Evolutionary conservation across 1,139 yeast species (phyloP).

Genomic region (Yamadazyma trypodendri): DNA sequence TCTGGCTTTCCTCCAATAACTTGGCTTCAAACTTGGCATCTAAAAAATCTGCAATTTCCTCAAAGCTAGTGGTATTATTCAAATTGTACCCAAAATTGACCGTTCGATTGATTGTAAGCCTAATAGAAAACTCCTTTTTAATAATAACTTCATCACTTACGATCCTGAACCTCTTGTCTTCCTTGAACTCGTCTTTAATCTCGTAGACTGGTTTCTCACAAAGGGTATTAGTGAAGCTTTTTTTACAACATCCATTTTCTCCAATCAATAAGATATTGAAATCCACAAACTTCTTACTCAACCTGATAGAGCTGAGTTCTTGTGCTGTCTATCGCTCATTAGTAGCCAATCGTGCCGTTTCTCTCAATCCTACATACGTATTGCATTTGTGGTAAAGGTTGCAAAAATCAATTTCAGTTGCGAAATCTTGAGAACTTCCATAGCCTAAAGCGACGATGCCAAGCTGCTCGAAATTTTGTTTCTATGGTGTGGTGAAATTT

Average conservation of each 20-base stretch:
- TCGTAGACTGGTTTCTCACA: constrained; percentile 20
- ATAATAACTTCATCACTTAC: constrained; percentile 7
- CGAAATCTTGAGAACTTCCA: too few relatives aligned
- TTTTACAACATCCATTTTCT: constrained; percentile 36
- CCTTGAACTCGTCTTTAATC: constrained; percentile 3
- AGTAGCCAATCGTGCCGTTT: background rate
- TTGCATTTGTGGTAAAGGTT: constrained; percentile 6
- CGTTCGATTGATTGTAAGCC: constrained; percentile 24
- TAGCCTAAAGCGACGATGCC: too few relatives aligned
- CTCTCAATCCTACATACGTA: constrained; percentile 4
- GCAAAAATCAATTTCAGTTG: constrained; percentile 1
- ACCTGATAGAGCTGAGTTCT: constrained; percentile 17
- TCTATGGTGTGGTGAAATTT: too few relatives aligned
- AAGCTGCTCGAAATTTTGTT: too few relatives aligned
- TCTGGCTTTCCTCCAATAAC: constrained; percentile 59
- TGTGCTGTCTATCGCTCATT: constrained; percentile 3
- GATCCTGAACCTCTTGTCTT: constrained; percentile 6
- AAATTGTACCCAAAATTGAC: constrained; percentile 31
- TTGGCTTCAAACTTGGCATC: constrained; percentile 56
- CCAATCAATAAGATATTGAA: constrained; percentile 33
- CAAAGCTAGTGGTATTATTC: constrained; percentile 30
- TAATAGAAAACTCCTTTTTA: constrained; percentile 21
- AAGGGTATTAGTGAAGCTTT: constrained; percentile 31
- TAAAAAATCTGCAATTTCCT: constrained; percentile 43
- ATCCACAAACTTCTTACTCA: constrained; percentile 14